Base-by-base conservation (phyloP, 768 basidiomycete species). In the Lentinula lateritia region DNA sequence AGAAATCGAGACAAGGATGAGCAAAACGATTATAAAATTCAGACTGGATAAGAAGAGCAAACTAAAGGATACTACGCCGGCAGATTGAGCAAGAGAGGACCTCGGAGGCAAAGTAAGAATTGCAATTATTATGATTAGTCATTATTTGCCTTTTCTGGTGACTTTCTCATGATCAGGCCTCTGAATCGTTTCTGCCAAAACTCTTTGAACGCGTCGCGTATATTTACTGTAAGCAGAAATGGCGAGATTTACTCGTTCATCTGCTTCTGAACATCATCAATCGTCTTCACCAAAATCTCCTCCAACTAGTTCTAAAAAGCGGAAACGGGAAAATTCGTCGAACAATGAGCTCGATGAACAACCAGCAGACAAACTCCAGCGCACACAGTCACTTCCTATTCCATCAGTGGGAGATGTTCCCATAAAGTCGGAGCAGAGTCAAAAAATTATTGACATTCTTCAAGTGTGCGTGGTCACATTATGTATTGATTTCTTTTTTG, bases 211-310 rank as follows among this genome's bases (percentile, higher is more conserved):
- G 72, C 73, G 74, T 73, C 69, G 66, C 58, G 61, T 57, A 63
- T 63, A 63, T n/a, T 52, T 60, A 52, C 52, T 48, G 20, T 48
- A 48, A 12, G 20, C 46, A 48, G 46, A 50, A 28, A 92, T 93
- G 91, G 88, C 89, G 64, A 81, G 91, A 66, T 83, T 90, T 70
- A 92, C 90, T 72, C 86, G 90, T 68, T 88, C 87, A 66, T 78
- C 84, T 38, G 74, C 78, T 53, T 75, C 74, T 43, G 71, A 72
- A 58, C 63, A 43, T 63, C 67, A 60, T 64, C 58, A 18, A 48
- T 48, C 61, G 59, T 58, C 15, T 60, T 52, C 64, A 71, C 54
- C 69, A 16, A 28, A 69, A 56, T 66, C 65, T 67, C 77, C 74
- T 56, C 56, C 58, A 35, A 9, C 45, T 36, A 20, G 66, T 39